Evolutionary conservation across 139 green algal species (phyloP), one percentile per base, ranked within the genome.

Genomic region (Yamagishiella unicocca): DNA sequence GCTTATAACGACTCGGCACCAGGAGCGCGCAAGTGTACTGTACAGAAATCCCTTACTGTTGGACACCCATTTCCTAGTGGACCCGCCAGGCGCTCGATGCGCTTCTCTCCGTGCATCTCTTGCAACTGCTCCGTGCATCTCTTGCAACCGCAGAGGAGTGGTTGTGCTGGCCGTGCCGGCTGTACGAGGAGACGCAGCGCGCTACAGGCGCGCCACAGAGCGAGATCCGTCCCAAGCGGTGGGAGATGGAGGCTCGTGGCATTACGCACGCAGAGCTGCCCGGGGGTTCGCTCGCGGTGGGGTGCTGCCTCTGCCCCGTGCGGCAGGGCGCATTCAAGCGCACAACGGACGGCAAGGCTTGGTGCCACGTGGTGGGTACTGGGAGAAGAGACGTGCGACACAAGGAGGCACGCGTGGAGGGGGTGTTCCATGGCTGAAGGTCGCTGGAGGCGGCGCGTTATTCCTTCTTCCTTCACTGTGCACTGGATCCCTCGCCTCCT

Each of bases 111-210:
- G n/a, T n/a, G n/a, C n/a, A n/a, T n/a, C n/a, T n/a, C n/a, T n/a
- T n/a, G n/a, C n/a, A n/a, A n/a, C n/a, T n/a, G n/a, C n/a, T n/a
- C n/a, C n/a, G n/a, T n/a, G n/a, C n/a, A n/a, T n/a, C n/a, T n/a
- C n/a, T n/a, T n/a, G n/a, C 7, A 5, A 0, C 5, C 61, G 61
- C 75, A 93, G 93, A 89, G 25, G 96, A 98, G 90, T 99, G 96
- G 96, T 93, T 98, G 66, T 99, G 96, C 90, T 97, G 95, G 94
- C 95, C 96, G 3, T 99, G 96, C 94, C 66, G n/a, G 1, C 25
- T 87, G 61, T 88, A 98, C 83, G 96, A 99, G 93, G 88, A 92
- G 21, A 43, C 67, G 54, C 85, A 91, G 89, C 75, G 55, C 19
- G 75, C 55, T 1, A 76, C 87, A 17, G 95, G 95, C 17, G 43